Evolutionary conservation across 1,284 basidiomycete genomes (phyloP).

Genomic region (Singerocomus rubriflavus): DNA sequence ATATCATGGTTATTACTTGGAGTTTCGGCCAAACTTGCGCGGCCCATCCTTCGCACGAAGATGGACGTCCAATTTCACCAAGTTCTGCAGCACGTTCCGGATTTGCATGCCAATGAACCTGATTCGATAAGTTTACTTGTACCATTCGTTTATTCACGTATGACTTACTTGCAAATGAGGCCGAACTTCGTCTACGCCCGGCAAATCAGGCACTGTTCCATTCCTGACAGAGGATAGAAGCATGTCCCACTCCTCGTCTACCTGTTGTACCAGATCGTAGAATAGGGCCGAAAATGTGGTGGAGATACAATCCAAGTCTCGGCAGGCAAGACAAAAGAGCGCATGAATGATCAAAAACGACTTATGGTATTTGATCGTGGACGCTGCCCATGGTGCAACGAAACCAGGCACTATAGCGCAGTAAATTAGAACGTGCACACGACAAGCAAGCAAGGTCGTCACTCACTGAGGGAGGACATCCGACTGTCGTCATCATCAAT

Average conservation of each 20-base stretch:
- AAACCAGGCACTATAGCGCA: background rate
- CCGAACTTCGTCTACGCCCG: constrained; percentile 6
- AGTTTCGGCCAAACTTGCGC: constrained; percentile 10
- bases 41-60: constrained; percentile 13
- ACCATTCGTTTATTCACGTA: background rate
- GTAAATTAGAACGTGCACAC: background rate
- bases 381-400: constrained; percentile 7
- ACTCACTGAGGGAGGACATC: background rate
- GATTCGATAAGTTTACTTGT: background rate
- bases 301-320: constrained; percentile 3
- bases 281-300: constrained; percentile 3
- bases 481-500: background rate
- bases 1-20: background rate
- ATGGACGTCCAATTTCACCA: constrained; percentile 8
- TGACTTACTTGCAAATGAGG: constrained; percentile 7
- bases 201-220: constrained; percentile 12
- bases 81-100: constrained; percentile 14
- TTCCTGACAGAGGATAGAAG: constrained; percentile 8
- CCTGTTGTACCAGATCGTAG: constrained; percentile 8
- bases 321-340: constrained; percentile 12
- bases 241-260: constrained; percentile 13
- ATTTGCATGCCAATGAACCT: constrained; percentile 1
- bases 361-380: constrained; percentile 1
- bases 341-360: constrained; percentile 12
- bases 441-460: background rate